Base-by-base conservation (phyloP, 2,329 filamentous ascomycete genomes). In the Dothistroma septosporum region DNA sequence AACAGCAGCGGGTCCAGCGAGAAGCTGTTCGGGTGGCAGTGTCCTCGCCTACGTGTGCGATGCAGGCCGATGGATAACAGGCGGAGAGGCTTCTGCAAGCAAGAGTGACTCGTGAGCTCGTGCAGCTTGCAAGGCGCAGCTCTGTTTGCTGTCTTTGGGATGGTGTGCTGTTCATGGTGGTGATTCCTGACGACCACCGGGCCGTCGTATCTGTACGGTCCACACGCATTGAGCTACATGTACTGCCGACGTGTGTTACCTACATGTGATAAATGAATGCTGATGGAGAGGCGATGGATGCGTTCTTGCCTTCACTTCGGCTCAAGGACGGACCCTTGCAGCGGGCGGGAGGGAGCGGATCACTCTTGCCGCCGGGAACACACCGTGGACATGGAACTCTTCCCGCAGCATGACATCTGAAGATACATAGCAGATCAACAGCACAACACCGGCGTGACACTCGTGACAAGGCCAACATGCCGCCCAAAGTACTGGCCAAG, bases 401-500 rank as follows among this genome's bases (percentile, higher is more conserved):
- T 44, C 19, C 41, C 41, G 41, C 41, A 19, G 41, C 41, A 19
- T 44, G 41, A 44, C 14, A 44, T 44, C 14, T 44, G 41, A 44
- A 19, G 14, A 44, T n/a, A n/a, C 14, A 44, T 7, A n/a, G 14
- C 33, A 44, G 11, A 14, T 44, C 6, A 44, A 44, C 41, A 44
- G 6, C 41, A 44, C 41, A 44, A 19, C 11, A 7, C 2, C 16
- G 8, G 1, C 5, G 14, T n/a, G 41, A 4, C 14, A n/a, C 8
- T 19, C 5, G 14, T n/a, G 41, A 4, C 14, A n/a, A n/a, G 10
- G 16, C 8, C 44, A 54, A 46, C 31, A 73, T 73, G 71, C 66
- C 71, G 33, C 70, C 71, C 10, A 73, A 73, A 49, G 62, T 71
- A n/a, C 61, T 71, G n/a, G 64, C 69, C 14, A 73, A 72, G 63